Percentiles rank a stretch among this genome's conserved stretches.
Evolutionary conservation across 2,329 filamentous ascomycete genomes (phyloP).

Genomic region (Calonectria multiphialidica): DNA sequence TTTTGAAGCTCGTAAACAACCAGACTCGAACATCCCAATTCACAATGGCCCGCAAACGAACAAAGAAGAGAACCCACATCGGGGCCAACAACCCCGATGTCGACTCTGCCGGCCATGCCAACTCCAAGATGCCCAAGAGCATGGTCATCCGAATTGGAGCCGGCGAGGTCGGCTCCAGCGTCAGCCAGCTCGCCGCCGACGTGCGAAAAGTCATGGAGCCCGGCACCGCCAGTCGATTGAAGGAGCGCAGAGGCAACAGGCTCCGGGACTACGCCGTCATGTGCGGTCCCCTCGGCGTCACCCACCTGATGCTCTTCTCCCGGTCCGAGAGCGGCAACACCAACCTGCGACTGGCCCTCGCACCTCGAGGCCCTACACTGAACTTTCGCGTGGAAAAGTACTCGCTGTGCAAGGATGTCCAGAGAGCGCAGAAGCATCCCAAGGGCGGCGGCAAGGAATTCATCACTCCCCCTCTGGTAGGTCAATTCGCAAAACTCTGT

Average conservation of each 20-base stretch:
- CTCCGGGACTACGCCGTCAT: constrained; percentile 94
- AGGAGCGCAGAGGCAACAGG: constrained; percentile 89
- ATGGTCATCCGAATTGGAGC: constrained; percentile 99
- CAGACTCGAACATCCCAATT: constrained; percentile 31
- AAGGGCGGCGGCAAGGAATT: constrained; percentile 88
- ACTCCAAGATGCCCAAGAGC: constrained; percentile 84
- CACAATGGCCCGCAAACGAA: constrained; percentile 82
- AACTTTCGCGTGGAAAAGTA: constrained; percentile 97
- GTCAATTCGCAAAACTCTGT: constrained; percentile 28
- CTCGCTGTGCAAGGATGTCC: constrained; percentile 91
- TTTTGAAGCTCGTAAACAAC: constrained; percentile 27
- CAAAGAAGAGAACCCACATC: constrained; percentile 90
- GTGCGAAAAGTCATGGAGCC: constrained; percentile 96
- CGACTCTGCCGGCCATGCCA: constrained; percentile 69
- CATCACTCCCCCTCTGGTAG: constrained; percentile 82
- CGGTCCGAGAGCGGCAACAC: constrained; percentile 91
- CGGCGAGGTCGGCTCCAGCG: constrained; percentile 89
- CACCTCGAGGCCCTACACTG: constrained; percentile 90
- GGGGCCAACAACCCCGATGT: constrained; percentile 73
- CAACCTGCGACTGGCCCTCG: constrained; percentile 88
- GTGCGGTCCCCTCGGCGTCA: constrained; percentile 93
- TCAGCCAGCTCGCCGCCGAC: constrained; percentile 92
- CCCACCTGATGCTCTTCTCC: constrained; percentile 93
- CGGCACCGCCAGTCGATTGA: constrained; percentile 88
- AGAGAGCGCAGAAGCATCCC: constrained; percentile 85